A percentile compares a stretch with the other conserved stretches of the same genome.
Conservation (phyloP, 192 early-diverging fungal genomes). For the Allomyces javanicus region DNA sequence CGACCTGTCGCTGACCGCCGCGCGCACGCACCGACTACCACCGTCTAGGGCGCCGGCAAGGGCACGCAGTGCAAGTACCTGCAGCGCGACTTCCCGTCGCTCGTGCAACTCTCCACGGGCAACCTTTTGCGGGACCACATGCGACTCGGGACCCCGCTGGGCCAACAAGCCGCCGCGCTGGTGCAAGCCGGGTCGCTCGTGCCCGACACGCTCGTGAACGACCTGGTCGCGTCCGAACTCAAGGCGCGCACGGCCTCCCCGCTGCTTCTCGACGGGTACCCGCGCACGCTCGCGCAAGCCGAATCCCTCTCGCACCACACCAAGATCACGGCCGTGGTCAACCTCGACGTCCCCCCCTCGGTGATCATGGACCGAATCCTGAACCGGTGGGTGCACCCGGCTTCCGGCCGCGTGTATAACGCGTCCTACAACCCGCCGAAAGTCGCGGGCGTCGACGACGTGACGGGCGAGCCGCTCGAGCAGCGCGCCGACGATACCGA, state of each 20-base stretch:
- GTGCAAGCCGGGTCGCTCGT: constrained; percentile 38
- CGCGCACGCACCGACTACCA: too few species aligned
- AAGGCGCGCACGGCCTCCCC: constrained; percentile 16
- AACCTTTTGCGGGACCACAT: constrained; percentile 75
- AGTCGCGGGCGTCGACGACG: constrained; percentile 55
- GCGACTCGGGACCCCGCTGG: constrained; percentile 38
- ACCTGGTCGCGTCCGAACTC: constrained; percentile 44
- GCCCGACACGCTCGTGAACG: constrained; percentile 46
- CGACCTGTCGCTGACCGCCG: too few species aligned
- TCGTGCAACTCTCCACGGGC: constrained; percentile 59
- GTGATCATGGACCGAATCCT: constrained; percentile 78
- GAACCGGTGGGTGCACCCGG: constrained; percentile 86
- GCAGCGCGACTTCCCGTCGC: constrained; percentile 34
- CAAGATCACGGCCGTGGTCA: constrained; percentile 60
- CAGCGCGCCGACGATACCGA: constrained; percentile 75
- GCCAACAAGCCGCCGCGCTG: constrained; percentile 32
- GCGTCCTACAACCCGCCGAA: constrained; percentile 81
- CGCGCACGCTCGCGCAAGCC: constrained; percentile 69
- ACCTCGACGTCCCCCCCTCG: constrained; percentile 75
- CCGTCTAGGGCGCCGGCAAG: constrained; percentile 52
- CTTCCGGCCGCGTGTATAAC: constrained; percentile 85
- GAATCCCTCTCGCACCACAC: constrained; percentile 42
- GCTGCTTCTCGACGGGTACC: constrained; percentile 84
- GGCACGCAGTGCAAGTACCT: constrained; percentile 77
- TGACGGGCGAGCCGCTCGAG: constrained; percentile 79